A percentile compares a stretch with the other conserved stretches of the same genome.
Evolutionary conservation across 2,329 filamentous ascomycete genomes (phyloP).

Genomic region (Colletotrichum falcatum): DNA sequence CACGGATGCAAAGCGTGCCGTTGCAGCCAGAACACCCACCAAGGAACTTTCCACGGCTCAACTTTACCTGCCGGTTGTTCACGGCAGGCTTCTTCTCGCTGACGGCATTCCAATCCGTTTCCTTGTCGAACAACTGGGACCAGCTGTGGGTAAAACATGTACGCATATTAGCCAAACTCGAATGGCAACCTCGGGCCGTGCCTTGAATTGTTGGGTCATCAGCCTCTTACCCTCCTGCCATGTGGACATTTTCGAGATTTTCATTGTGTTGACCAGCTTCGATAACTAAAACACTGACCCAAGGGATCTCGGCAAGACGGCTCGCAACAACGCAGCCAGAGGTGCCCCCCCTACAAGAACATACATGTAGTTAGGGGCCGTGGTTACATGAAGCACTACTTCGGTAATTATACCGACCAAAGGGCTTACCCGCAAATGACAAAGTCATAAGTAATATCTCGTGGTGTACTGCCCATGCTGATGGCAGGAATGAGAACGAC

Average conservation of each 20-base stretch:
- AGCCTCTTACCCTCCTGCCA: constrained; percentile 59
- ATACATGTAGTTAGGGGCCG: constrained; percentile 37
- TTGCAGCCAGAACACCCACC: constrained; percentile 63
- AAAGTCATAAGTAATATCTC: constrained; percentile 33
- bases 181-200: no score
- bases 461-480: constrained; percentile 25
- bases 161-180: background rate
- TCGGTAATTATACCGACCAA: no score
- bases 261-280: constrained; percentile 55
- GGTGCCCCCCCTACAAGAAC: constrained; percentile 48
- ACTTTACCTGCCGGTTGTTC: constrained; percentile 58
- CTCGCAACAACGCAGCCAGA: constrained; percentile 53
- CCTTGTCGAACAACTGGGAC: constrained; percentile 49
- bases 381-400: background rate
- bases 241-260: constrained; percentile 61
- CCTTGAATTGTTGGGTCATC: background rate
- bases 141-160: background rate
- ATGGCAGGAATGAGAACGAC: background rate
- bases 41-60: constrained; percentile 62
- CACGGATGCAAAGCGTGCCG: constrained; percentile 62
- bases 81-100: constrained; percentile 54
- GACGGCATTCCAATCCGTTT: constrained; percentile 64
- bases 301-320: constrained; percentile 51
- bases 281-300: constrained; percentile 49
- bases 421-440: constrained; percentile 33